A percentile compares a stretch with the other conserved stretches of the same genome.
Conservation (phyloP, 2,329 filamentous ascomycete genomes). For the Colletotrichum costaricense region DNA sequence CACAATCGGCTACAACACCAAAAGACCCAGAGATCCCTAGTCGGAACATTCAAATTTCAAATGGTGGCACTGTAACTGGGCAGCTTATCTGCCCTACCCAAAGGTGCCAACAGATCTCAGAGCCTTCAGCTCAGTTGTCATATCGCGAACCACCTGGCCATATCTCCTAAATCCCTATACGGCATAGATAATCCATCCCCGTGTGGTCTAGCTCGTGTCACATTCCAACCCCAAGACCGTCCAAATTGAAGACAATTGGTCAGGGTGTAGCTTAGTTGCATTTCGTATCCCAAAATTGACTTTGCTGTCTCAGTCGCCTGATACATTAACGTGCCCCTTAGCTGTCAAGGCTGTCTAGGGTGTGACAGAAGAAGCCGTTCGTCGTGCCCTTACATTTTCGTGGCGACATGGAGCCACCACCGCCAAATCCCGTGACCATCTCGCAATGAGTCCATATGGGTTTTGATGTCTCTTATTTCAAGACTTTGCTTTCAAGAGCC, state of each 20-base stretch:
- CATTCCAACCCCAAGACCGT: not conserved
- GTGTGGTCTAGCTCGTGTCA: not conserved
- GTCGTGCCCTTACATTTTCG: too few species aligned
- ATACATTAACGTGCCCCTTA: not conserved
- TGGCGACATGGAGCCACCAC: too few species aligned
- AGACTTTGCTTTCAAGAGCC: too few species aligned
- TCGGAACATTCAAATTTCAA: not conserved
- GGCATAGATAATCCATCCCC: not conserved
- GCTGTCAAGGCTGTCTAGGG: too few species aligned
- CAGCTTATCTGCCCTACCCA: not conserved
- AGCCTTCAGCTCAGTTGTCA: not conserved
- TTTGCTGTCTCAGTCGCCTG: not conserved
- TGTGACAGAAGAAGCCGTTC: too few species aligned
- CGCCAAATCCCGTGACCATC: too few species aligned
- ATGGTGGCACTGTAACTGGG: not conserved
- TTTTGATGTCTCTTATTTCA: too few species aligned
- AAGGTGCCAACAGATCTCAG: not conserved
- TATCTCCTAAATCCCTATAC: not conserved
- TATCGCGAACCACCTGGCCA: not conserved
- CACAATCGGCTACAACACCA: not conserved
- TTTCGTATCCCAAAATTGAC: not conserved
- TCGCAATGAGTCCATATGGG: too few species aligned
- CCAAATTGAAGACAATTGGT: not conserved
- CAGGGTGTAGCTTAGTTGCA: not conserved
- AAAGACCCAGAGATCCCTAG: not conserved